A percentile compares a stretch with the other conserved stretches of the same genome.
Evolutionary conservation across 1,284 basidiomycete species (phyloP).

Genomic region (Neonothopanus nambi): DNA sequence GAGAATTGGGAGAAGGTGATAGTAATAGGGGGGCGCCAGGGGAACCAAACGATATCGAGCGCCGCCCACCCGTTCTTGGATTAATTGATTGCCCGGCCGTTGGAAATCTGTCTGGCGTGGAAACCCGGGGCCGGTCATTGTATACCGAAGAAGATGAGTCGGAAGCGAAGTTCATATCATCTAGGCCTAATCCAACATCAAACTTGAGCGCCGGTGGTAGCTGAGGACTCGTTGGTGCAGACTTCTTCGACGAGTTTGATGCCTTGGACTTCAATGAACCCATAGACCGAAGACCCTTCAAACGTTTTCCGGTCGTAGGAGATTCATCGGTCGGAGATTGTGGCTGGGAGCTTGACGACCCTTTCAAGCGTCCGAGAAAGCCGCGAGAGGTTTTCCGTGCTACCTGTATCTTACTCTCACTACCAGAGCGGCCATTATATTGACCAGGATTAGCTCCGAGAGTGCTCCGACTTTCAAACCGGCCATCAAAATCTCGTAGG

Average conservation of each 20-base stretch:
- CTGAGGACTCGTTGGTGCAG: slow-evolving; percentile 44
- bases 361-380: slow-evolving; percentile 63
- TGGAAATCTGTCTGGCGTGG: slow-evolving; percentile 18
- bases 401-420: slow-evolving; percentile 34
- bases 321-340: slow-evolving; percentile 42
- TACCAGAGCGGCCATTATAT: slow-evolving; percentile 29
- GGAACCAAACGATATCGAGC: slow-evolving; percentile 64
- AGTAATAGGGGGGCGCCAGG: slow-evolving; percentile 42
- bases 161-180: slow-evolving; percentile 42
- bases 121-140: background rate
- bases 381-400: slow-evolving; percentile 62
- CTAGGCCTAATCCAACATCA: slow-evolving; percentile 62
- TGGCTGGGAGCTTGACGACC: slow-evolving; percentile 40
- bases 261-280: slow-evolving; percentile 67
- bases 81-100: too few relatives aligned
- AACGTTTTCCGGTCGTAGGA: slow-evolving; percentile 45
- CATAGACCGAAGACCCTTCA: slow-evolving; percentile 78
- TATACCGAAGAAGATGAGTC: slow-evolving; percentile 28
- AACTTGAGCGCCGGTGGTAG: slow-evolving; percentile 52
- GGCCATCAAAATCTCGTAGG: slow-evolving; percentile 77
- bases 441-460: slow-evolving; percentile 47
- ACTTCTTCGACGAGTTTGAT: slow-evolving; percentile 28
- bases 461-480: slow-evolving; percentile 78
- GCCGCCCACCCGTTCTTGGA: slow-evolving; percentile 45
- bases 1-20: slow-evolving; percentile 48